Percentiles rank a stretch among this genome's conserved stretches.
phyloP scores from a whole-genome alignment of 2,329 filamentous ascomycete genomes.

The Ascochyta clinopodiicola region DNA sequence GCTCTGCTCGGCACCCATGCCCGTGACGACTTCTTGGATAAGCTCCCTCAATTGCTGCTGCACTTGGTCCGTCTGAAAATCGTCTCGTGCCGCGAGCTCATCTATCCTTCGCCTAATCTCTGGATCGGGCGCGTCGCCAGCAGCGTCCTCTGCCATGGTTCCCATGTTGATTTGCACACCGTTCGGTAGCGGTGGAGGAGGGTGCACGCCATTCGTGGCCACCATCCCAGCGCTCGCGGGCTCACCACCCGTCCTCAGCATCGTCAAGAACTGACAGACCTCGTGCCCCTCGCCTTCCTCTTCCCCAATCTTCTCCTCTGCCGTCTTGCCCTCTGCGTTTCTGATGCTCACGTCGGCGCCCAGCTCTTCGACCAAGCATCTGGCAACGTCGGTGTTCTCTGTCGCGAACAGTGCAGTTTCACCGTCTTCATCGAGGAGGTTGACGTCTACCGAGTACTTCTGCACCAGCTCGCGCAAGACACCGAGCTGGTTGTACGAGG shows the following conservation, averaged over 20 bases:
- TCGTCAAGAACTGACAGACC: conserved; percentile 73
- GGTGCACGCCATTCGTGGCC: conserved; percentile 35
- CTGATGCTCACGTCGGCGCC: conserved; percentile 69
- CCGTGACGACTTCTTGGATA: conserved; percentile 79
- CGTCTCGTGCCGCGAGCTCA: conserved; percentile 80
- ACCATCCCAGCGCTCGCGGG: conserved; percentile 29
- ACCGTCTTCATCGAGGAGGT: conserved; percentile 86
- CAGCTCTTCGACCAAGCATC: conserved; percentile 81
- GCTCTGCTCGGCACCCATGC: conserved; percentile 66
- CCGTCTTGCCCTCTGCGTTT: conserved; percentile 79
- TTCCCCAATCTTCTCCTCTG: conserved; percentile 77
- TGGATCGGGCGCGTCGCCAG: conserved; percentile 72
- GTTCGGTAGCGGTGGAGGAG: conserved; percentile 71
- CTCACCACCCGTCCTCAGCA: conserved; percentile 34
- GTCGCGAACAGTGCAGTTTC: conserved; percentile 96
- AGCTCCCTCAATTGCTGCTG: conserved; percentile 80
- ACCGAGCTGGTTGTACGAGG: conserved; percentile 86
- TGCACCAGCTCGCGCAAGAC: conserved; percentile 77
- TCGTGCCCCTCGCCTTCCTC: conserved; percentile 79
- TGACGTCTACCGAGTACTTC: conserved; percentile 78
- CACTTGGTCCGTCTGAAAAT: conserved; percentile 81
- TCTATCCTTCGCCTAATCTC: conserved; percentile 88
- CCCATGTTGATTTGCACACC: conserved; percentile 81
- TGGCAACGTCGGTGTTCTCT: conserved; percentile 80
- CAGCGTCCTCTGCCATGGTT: conserved; percentile 65